Percentiles rank a stretch among this genome's conserved stretches.
These are phyloP conservation scores for Camelina hispida DNA, from an alignment of 345 rosid genomes.

Conservation along the genomic window DNA sequence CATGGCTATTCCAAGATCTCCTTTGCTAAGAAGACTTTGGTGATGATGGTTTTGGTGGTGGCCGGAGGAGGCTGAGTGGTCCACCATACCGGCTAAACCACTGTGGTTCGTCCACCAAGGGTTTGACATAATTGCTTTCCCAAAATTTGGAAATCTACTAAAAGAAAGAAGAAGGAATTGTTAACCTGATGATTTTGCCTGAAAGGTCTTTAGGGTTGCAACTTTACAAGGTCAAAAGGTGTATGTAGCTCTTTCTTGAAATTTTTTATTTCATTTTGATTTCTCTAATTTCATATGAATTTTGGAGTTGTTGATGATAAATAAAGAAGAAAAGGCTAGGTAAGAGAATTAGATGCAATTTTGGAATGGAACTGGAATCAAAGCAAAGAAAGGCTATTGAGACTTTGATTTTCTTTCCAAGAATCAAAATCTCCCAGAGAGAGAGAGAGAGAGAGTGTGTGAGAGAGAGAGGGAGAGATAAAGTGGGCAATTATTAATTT, in stretches of 20 bases:
- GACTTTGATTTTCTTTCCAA: conserved; percentile 32
- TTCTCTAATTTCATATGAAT: not conserved
- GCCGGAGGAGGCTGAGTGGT: conserved; percentile 48
- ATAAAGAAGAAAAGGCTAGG: conserved; percentile 31
- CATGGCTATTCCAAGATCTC: conserved; percentile 54
- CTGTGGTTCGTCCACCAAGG: conserved; percentile 80
- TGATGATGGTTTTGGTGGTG: conserved; percentile 47
- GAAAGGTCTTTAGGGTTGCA: conserved; percentile 29
- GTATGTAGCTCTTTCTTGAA: conserved; percentile 22
- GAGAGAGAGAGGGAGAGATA: not conserved
- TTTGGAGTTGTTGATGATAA: conserved; percentile 23
- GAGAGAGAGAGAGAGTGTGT: not conserved
- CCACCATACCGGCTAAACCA: conserved; percentile 60
- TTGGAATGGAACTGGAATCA: conserved; percentile 51
- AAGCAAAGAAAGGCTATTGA: conserved; percentile 33
- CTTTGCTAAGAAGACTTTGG: conserved; percentile 52
- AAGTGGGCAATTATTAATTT: conserved; percentile 30
- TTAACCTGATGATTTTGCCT: not conserved
- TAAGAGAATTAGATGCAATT: conserved; percentile 64
- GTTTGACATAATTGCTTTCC: conserved; percentile 59
- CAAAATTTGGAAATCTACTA: not conserved
- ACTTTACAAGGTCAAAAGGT: conserved; percentile 49
- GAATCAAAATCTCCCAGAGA: conserved; percentile 43
- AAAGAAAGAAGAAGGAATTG: conserved; percentile 8
- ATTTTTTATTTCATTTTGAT: conserved; percentile 4